Conservation (phyloP, 495 filamentous ascomycete genomes). For the Penicillium tannophilum region DNA sequence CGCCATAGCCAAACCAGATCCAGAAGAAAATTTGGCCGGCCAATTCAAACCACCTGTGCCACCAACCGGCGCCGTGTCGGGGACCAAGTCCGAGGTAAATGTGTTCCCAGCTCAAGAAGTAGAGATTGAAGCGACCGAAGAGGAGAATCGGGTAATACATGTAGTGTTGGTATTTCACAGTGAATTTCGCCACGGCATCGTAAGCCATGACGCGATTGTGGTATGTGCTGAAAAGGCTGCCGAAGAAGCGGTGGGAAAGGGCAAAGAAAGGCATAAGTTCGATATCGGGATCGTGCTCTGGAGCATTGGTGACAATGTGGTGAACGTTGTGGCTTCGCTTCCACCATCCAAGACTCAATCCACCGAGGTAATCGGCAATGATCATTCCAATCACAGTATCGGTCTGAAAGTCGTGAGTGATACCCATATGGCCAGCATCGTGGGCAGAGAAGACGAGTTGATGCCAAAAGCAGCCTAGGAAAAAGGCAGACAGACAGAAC, state of each 20-base stretch:
- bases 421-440: slow-evolving; percentile 91
- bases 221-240: slow-evolving; percentile 71
- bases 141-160: slow-evolving; percentile 76
- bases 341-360: slow-evolving; percentile 91
- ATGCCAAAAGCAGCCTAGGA: slow-evolving; percentile 82
- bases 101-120: slow-evolving; percentile 74
- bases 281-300: slow-evolving; percentile 92
- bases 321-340: slow-evolving; percentile 92
- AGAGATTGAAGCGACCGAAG: slow-evolving; percentile 86
- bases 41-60: slow-evolving; percentile 81
- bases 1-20: slow-evolving; percentile 81
- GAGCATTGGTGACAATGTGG: slow-evolving; percentile 88
- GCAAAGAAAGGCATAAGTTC: slow-evolving; percentile 90
- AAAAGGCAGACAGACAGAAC: slow-evolving; percentile 56
- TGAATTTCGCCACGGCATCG: slow-evolving; percentile 67
- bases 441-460: slow-evolving; percentile 88
- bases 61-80: slow-evolving; percentile 73
- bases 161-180: slow-evolving; percentile 71
- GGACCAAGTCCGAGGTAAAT: slow-evolving; percentile 71
- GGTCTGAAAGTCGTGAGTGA: slow-evolving; percentile 80
- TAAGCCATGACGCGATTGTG: slow-evolving; percentile 80
- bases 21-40: slow-evolving; percentile 79
- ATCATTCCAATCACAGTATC: slow-evolving; percentile 82
- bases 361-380: slow-evolving; percentile 81
- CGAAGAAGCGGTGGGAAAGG: slow-evolving; percentile 76